These are phyloP conservation scores for Fragosphaeria purpurea DNA, from an alignment of 2,329 filamentous ascomycete species.

Conservation along the genomic window DNA sequence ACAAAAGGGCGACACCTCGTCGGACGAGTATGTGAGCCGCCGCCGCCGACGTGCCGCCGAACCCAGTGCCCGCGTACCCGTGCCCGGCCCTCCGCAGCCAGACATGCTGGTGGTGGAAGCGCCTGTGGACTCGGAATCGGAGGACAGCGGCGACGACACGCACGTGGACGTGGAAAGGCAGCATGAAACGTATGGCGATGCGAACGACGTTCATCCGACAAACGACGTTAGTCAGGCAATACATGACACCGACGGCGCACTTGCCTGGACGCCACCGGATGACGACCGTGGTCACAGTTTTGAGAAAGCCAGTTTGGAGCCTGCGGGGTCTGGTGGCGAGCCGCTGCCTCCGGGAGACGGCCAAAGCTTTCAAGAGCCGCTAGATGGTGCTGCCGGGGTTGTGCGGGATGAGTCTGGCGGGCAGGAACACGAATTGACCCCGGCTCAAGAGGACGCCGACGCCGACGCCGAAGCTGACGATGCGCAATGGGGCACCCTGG, in stretches of 20 bases:
- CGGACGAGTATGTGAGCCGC: neutral
- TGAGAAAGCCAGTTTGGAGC: no score
- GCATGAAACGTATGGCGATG: neutral
- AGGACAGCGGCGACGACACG: neutral
- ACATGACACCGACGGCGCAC: no score
- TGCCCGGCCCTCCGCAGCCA: neutral
- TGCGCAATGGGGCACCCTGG: constrained; percentile 7
- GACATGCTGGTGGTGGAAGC: constrained; percentile 11
- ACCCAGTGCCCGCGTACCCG: neutral
- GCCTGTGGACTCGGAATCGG: constrained; percentile 10
- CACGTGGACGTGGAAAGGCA: neutral
- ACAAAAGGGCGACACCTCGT: neutral
- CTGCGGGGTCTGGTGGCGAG: no score
- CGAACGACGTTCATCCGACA: no score
- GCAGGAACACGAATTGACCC: no score
- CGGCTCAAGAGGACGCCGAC: neutral
- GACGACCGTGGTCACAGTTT: no score
- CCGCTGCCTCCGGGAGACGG: no score
- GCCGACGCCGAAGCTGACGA: neutral
- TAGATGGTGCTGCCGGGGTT: no score
- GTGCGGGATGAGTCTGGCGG: no score
- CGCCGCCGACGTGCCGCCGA: neutral
- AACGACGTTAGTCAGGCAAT: no score
- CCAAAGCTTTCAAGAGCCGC: no score
- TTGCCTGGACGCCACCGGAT: no score